phyloP scores from a whole-genome alignment of 495 filamentous ascomycete genomes.

The Mycothermus thermophilus region DNA sequence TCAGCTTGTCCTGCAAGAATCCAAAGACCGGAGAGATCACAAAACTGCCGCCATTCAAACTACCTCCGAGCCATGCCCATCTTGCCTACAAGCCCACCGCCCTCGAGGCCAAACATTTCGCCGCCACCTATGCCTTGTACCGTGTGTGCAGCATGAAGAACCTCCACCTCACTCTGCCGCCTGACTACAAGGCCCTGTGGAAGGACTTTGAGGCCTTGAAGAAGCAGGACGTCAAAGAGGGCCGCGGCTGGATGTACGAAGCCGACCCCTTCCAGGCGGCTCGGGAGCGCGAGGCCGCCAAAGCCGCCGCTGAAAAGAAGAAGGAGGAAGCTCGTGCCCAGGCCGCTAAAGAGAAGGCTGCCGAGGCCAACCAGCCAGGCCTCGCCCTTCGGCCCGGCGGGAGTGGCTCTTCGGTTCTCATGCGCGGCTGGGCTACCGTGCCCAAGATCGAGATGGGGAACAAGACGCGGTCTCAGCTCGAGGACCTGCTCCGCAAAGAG shows the following conservation, averaged over 20 bases:
- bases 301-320: conserved; percentile 58
- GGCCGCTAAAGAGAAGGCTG: conserved; percentile 47
- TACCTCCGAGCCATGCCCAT: conserved; percentile 60
- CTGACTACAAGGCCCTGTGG: conserved; percentile 75
- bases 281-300: conserved; percentile 63
- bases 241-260: conserved; percentile 83
- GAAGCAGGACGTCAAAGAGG: conserved; percentile 56
- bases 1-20: conserved; percentile 65
- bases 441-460: conserved; percentile 89
- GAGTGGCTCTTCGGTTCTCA: conserved; percentile 16
- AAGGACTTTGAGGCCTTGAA: conserved; percentile 75
- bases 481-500: conserved; percentile 59
- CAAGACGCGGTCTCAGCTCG: conserved; percentile 59
- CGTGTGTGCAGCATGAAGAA: conserved; percentile 90
- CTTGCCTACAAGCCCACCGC: conserved; percentile 55
- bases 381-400: conserved; percentile 27
- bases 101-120: conserved; percentile 83
- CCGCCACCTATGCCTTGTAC: conserved; percentile 79
- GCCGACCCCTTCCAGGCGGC: conserved; percentile 80
- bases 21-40: conserved; percentile 67
- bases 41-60: conserved; percentile 61
- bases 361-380: conserved; percentile 34
- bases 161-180: conserved; percentile 86
- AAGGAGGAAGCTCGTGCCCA: conserved; percentile 43
- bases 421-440: conserved; percentile 68